Conservation (phyloP, 129 eudicot species). For the Ambrosia trifida region DNA sequence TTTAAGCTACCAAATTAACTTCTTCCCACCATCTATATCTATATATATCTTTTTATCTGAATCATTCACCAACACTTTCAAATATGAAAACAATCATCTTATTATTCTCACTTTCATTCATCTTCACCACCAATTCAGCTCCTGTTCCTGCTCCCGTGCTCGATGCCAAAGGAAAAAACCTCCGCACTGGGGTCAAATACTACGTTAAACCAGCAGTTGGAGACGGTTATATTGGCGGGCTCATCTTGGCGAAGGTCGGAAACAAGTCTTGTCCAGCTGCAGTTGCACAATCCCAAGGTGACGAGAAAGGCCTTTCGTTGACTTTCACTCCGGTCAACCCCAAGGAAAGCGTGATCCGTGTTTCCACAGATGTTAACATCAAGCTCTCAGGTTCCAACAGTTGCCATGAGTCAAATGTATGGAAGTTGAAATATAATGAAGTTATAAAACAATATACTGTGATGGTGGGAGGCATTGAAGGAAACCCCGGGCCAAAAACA, state of each 20-base stretch:
- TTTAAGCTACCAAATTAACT: no score
- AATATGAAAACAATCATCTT: no score
- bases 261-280: constrained; percentile 24
- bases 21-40: no score
- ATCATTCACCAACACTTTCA: no score
- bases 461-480: constrained; percentile 36
- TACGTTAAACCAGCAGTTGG: no score
- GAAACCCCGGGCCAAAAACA: neutral
- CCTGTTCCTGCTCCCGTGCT: no score
- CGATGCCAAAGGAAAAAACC: no score
- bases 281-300: constrained; percentile 14
- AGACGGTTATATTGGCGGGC: constrained; percentile 19
- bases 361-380: constrained; percentile 37
- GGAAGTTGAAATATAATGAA: constrained; percentile 24
- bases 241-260: constrained; percentile 14
- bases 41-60: no score
- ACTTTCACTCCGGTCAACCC: constrained; percentile 28
- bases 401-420: constrained; percentile 30
- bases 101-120: no score
- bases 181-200: no score
- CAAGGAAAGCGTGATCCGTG: constrained; percentile 27
- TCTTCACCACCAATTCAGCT: no score
- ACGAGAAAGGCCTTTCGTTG: constrained; percentile 14
- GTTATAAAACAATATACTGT: constrained; percentile 17
- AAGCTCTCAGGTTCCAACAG: constrained; percentile 21